Percentiles rank a stretch among this genome's conserved stretches.
Evolutionary conservation across 192 early-diverging fungal genomes (phyloP).

Genomic region (Coemansia sp.): DNA sequence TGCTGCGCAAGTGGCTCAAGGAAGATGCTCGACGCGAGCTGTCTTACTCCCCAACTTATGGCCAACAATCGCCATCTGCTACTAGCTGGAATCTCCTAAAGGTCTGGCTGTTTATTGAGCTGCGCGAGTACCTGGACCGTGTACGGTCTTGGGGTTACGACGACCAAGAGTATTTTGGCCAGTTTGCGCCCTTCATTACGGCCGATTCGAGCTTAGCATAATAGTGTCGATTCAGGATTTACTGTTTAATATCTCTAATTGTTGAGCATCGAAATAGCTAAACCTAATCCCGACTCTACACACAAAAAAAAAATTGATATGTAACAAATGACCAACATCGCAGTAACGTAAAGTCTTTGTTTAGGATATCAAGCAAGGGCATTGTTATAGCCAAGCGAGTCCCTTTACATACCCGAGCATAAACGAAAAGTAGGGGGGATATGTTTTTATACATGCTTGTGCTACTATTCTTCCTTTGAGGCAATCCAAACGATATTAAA

Average conservation of each 20-base stretch:
- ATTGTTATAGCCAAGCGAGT: no score
- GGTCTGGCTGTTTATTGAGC: slow-evolving; percentile 50
- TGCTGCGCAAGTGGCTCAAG: slow-evolving; percentile 59
- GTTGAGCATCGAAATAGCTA: no score
- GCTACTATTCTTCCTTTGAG: no score
- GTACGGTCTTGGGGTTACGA: slow-evolving; percentile 44
- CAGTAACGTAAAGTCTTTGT: no score
- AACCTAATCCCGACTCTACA: no score
- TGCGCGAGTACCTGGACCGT: slow-evolving; percentile 43
- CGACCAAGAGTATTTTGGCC: slow-evolving; percentile 47
- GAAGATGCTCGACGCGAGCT: slow-evolving; percentile 38
- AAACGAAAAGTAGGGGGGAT: no score
- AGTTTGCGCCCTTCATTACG: slow-evolving; percentile 44
- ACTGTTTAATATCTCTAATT: slow-evolving; percentile 2
- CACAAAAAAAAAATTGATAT: slow-evolving; percentile 1
- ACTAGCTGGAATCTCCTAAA: slow-evolving; percentile 34
- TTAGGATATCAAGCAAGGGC: no score
- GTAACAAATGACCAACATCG: not conserved
- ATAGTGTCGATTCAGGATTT: slow-evolving; percentile 7
- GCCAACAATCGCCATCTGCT: slow-evolving; percentile 1
- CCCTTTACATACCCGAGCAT: no score
- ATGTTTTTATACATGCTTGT: no score
- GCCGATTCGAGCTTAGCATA: slow-evolving; percentile 31
- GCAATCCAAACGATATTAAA: no score
- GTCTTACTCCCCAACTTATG: slow-evolving; percentile 5